phyloP scores from a whole-genome alignment of 2,329 filamentous ascomycete genomes.

The Clarireedia hainanense region DNA sequence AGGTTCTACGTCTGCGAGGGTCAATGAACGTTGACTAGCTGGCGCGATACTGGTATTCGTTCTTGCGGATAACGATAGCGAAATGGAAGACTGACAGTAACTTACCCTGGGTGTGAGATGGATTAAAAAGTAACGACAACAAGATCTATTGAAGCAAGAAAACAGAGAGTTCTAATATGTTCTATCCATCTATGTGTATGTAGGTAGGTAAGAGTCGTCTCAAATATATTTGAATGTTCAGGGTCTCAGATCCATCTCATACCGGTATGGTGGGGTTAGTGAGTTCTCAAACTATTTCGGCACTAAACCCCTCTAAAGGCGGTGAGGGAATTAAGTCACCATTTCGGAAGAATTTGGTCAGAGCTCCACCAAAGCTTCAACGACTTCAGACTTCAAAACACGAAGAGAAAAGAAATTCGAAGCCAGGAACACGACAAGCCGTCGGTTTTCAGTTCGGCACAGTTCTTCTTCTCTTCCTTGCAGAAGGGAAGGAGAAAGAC shows the following conservation, averaged over 20 bases:
- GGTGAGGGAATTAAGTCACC: background rate
- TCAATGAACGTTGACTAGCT: background rate
- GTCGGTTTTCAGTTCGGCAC: background rate
- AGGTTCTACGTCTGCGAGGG: background rate
- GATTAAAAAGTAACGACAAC: background rate
- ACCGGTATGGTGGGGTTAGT: background rate
- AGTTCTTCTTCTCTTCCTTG: background rate
- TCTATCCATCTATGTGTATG: background rate
- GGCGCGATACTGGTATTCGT: too few species aligned
- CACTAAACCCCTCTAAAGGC: background rate
- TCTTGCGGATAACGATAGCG: background rate
- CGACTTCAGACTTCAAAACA: slow-evolving; percentile 10
- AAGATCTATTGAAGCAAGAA: background rate
- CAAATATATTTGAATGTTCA: too few species aligned
- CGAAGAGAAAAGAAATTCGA: background rate
- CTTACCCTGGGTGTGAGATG: background rate
- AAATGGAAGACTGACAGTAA: background rate
- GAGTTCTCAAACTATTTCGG: background rate
- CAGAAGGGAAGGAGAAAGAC: background rate
- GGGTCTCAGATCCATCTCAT: too few species aligned
- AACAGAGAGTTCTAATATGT: background rate
- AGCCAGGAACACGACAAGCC: too few species aligned
- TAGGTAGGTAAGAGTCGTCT: background rate
- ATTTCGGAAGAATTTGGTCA: slow-evolving; percentile 3
- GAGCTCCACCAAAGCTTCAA: slow-evolving; percentile 8